Conservation (phyloP, 2,329 filamentous ascomycete species). For the Xylaria sp. region DNA sequence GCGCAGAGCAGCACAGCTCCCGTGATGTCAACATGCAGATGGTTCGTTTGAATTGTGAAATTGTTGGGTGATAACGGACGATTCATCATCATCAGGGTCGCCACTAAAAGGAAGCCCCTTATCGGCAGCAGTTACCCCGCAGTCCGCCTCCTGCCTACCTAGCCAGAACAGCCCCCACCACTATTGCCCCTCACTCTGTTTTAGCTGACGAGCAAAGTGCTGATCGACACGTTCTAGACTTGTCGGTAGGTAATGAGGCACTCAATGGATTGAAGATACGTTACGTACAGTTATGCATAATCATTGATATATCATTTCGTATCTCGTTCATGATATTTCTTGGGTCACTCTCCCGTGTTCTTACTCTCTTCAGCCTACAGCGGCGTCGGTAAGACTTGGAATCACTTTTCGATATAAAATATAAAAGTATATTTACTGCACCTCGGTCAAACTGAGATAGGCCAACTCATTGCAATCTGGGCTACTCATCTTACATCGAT, state of each 20-base stretch:
- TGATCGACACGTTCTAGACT: constrained; percentile 5
- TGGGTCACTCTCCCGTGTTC: neutral
- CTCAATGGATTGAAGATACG: neutral
- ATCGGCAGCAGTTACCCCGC: constrained; percentile 9
- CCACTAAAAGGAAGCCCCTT: neutral
- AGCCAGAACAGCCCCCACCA: neutral
- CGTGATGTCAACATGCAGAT: neutral
- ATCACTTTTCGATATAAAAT: neutral
- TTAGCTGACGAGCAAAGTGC: neutral
- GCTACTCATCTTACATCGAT: neutral
- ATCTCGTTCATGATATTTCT: neutral
- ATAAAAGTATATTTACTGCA: neutral
- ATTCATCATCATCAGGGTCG: neutral
- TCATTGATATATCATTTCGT: constrained; percentile 1
- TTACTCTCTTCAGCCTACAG: neutral
- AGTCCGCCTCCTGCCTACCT: neutral
- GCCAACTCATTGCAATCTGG: neutral
- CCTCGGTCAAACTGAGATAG: neutral
- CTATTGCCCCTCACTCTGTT: neutral
- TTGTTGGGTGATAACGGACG: neutral
- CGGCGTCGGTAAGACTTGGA: neutral
- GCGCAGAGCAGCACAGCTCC: neutral
- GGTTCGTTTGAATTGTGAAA: neutral
- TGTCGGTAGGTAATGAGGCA: neutral
- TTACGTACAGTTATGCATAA: neutral